These are phyloP conservation scores for Naganishia vaughanmartiniae DNA, from an alignment of 768 basidiomycete species.

Conservation along the genomic window DNA sequence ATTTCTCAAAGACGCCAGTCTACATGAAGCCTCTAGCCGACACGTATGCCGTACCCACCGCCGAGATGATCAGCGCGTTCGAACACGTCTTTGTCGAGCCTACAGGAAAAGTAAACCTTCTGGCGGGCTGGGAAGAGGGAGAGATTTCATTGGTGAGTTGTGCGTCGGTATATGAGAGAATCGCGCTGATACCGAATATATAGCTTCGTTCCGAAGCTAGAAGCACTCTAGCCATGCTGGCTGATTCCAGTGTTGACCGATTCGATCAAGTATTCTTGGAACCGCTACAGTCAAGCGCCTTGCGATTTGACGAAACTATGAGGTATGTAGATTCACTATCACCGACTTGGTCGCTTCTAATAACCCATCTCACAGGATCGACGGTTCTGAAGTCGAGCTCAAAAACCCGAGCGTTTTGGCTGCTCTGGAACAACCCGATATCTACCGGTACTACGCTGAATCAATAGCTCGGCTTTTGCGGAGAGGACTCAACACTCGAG, in stretches of 20 bases:
- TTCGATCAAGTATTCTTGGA: slow-evolving; percentile 72
- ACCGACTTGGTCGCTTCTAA: neutral
- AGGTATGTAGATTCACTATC: slow-evolving; percentile 32
- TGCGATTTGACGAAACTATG: slow-evolving; percentile 64
- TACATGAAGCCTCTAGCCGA: slow-evolving; percentile 60
- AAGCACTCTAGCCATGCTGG: slow-evolving; percentile 68
- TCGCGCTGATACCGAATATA: neutral
- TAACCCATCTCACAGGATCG: slow-evolving; percentile 37
- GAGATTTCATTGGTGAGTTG: slow-evolving; percentile 71
- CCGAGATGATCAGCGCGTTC: slow-evolving; percentile 42
- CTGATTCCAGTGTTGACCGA: slow-evolving; percentile 57
- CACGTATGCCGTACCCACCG: slow-evolving; percentile 28
- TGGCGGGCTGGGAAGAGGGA: slow-evolving; percentile 70
- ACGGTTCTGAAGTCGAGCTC: slow-evolving; percentile 35
- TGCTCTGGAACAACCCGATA: slow-evolving; percentile 36
- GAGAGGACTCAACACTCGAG: slow-evolving; percentile 71
- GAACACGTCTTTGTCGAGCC: slow-evolving; percentile 73
- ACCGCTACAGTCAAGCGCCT: slow-evolving; percentile 64
- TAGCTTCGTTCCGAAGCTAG: slow-evolving; percentile 75
- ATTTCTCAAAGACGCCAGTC: slow-evolving; percentile 61
- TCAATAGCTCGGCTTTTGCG: slow-evolving; percentile 52
- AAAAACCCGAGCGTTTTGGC: slow-evolving; percentile 14
- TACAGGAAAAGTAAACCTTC: slow-evolving; percentile 70
- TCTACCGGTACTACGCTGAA: slow-evolving; percentile 33
- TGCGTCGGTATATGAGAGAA: neutral